Conservation (phyloP, 768 basidiomycete genomes). For the Asterophora lycoperdoides region DNA sequence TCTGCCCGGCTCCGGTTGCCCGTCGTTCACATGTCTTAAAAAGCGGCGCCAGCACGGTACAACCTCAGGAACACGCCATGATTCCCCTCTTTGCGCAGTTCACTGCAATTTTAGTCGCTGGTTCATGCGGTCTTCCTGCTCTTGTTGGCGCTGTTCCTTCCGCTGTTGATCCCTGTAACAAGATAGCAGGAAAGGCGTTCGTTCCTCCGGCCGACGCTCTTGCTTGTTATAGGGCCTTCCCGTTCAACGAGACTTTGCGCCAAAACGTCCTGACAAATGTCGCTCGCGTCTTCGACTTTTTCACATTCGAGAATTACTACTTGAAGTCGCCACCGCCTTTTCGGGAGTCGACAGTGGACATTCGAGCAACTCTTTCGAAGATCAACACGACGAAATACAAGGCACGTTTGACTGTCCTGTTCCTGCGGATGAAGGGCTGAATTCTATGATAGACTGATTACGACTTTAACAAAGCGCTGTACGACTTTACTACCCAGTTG, state of each 20-base stretch:
- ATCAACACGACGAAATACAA: conserved; percentile 46
- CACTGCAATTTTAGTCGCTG: neutral
- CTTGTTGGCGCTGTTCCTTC: conserved; percentile 20
- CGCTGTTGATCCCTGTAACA: conserved; percentile 34
- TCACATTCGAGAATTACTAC: conserved; percentile 51
- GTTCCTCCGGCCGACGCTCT: conserved; percentile 50
- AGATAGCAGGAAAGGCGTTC: conserved; percentile 39
- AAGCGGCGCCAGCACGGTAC: too few relatives aligned
- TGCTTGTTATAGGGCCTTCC: conserved; percentile 54
- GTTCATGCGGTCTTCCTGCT: conserved; percentile 8
- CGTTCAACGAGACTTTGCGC: conserved; percentile 53
- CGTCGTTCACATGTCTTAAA: neutral
- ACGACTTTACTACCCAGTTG: conserved; percentile 48
- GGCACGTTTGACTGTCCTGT: conserved; percentile 24
- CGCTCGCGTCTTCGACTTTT: conserved; percentile 48
- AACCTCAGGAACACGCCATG: neutral
- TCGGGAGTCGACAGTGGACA: conserved; percentile 52
- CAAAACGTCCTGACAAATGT: conserved; percentile 48
- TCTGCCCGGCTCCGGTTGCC: neutral
- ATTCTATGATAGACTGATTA: conserved; percentile 50
- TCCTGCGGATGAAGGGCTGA: neutral
- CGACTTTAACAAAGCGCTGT: conserved; percentile 57
- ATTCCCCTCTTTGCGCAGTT: conserved; percentile 4
- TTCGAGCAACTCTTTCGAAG: conserved; percentile 43
- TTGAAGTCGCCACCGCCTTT: conserved; percentile 48